phyloP scores from a whole-genome alignment of 805 yeast genomes.

The Alloascoidea hylecoeti region DNA sequence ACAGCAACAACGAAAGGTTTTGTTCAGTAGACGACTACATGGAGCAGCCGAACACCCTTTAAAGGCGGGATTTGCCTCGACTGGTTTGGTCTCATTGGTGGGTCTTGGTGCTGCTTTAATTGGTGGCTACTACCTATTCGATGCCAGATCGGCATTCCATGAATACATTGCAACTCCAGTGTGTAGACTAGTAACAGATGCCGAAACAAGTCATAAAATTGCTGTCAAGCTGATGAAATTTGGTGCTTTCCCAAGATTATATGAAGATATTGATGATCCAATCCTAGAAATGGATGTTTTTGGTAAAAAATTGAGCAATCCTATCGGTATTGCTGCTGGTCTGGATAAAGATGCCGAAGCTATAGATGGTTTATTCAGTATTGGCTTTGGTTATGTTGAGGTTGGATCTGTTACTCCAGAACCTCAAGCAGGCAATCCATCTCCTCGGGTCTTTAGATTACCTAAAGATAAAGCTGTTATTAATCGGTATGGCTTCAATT shows the following conservation, averaged over 20 bases:
- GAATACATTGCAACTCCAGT: conserved; percentile 74
- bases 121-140: conserved; percentile 43
- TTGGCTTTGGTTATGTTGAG: conserved; percentile 85
- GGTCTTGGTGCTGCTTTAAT: not conserved
- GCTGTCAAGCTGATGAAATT: conserved; percentile 59
- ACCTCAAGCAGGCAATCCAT: conserved; percentile 93
- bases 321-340: conserved; percentile 93
- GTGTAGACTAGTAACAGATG: conserved; percentile 54
- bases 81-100: no score
- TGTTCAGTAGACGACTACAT: no score
- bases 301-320: conserved; percentile 51
- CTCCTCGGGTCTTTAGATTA: conserved; percentile 81
- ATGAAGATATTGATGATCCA: conserved; percentile 36
- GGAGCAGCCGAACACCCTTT: no score
- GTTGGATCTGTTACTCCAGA: conserved; percentile 87
- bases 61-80: no score
- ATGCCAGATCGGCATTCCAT: conserved; percentile 72
- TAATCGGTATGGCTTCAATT: conserved; percentile 90
- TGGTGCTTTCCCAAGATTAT: conserved; percentile 52
- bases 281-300: conserved; percentile 47
- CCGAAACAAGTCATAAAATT: conserved; percentile 73
- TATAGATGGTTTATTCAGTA: conserved; percentile 60
- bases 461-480: conserved; percentile 81
- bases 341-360: conserved; percentile 90
- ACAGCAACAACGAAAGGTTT: no score